Conservation (phyloP, 306 rosid species). For the Cucumis sativus region Cucumber_9930_V3 NC_026660.2:24872501-24873000, state of each 20-base stretch:
- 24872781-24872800: slow-evolving; percentile 25
- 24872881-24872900: slow-evolving; percentile 14
- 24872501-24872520: not conserved
- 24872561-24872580: not conserved
- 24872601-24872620: too few species aligned
- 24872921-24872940: slow-evolving; percentile 11
- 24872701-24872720: not conserved
- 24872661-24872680: not conserved
- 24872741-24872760: slow-evolving; percentile 25
- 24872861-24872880: slow-evolving; percentile 29
- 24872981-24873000: slow-evolving; percentile 7
- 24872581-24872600: too few species aligned
- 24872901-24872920: slow-evolving; percentile 19
- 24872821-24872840: slow-evolving; percentile 17
- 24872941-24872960: not conserved
- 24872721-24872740: slow-evolving; percentile 10
- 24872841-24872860: slow-evolving; percentile 12
- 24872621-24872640: slow-evolving; percentile 8
- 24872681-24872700: slow-evolving; percentile 3
- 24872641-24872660: slow-evolving; percentile 35
- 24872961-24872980: slow-evolving; percentile 12
- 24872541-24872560: not conserved
- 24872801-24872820: slow-evolving; percentile 16
- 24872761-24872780: slow-evolving; percentile 9
- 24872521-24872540: not conserved